Percentiles rank a stretch among this genome's conserved stretches.
phyloP scores from a whole-genome alignment of 2,329 filamentous ascomycete species.

The Aspergillus sp. region DNA sequence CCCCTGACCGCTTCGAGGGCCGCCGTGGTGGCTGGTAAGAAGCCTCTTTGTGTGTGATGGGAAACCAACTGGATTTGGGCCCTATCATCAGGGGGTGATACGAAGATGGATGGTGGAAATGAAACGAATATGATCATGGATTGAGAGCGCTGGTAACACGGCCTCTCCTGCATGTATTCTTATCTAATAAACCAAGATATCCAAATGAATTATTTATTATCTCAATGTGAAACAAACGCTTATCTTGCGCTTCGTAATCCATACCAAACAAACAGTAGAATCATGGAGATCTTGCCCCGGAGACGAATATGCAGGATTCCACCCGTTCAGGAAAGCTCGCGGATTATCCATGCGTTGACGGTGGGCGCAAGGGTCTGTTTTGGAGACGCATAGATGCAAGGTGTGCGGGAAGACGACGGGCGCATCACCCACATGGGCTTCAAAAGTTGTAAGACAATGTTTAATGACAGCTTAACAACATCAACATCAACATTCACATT shows the following conservation, averaged over 20 bases:
- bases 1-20: conserved; percentile 3
- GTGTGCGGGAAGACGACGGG: background rate
- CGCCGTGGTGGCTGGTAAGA: conserved; percentile 3
- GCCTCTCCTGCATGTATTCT: background rate
- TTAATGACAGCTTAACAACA: background rate
- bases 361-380: conserved; percentile 7
- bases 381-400: background rate
- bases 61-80: conserved; percentile 1
- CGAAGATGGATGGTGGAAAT: conserved; percentile 7
- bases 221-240: no score
- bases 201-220: background rate
- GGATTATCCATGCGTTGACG: conserved; percentile 16
- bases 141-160: background rate
- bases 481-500: no score
- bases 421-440: no score
- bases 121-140: conserved; percentile 3
- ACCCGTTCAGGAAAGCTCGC: conserved; percentile 16
- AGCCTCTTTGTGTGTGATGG: background rate
- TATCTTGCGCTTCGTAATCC: background rate
- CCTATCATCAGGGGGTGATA: conserved; percentile 1
- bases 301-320: conserved; percentile 23
- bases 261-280: background rate
- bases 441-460: no score
- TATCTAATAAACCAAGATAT: background rate
- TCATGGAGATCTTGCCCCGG: background rate